These are phyloP conservation scores for Pontederia crassipes DNA, from an alignment of 176 grass and related monocot genomes.

Conservation along the genomic window DNA sequence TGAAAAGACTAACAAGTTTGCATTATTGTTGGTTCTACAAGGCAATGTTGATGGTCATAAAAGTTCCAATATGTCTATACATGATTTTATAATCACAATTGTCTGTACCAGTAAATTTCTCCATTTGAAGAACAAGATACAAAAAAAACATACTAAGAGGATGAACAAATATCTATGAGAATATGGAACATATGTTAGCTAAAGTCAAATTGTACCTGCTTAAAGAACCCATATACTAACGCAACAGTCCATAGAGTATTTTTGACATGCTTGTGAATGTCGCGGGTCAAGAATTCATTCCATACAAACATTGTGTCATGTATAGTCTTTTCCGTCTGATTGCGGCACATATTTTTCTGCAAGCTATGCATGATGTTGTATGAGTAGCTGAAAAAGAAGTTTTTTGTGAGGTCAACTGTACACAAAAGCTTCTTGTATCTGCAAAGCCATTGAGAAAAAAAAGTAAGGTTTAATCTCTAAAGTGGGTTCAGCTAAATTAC, in stretches of 20 bases:
- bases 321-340: conserved; percentile 37
- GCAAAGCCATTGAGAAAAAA: conserved; percentile 25
- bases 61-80: no score
- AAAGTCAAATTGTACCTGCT: conserved; percentile 42
- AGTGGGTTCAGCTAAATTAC: not conserved
- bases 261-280: conserved; percentile 33
- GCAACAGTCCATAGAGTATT: conserved; percentile 70
- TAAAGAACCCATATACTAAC: conserved; percentile 93
- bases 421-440: conserved; percentile 81
- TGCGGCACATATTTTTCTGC: conserved; percentile 75
- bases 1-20: no score
- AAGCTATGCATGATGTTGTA: conserved; percentile 84
- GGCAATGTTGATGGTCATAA: no score
- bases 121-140: no score
- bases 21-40: no score
- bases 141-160: no score
- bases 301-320: conserved; percentile 88
- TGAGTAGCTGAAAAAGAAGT: conserved; percentile 90
- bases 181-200: not conserved
- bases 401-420: conserved; percentile 79
- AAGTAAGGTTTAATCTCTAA: no score
- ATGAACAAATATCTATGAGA: no score
- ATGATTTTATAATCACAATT: no score
- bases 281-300: conserved; percentile 69
- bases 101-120: no score